Evolutionary conservation across 2,329 filamentous ascomycete genomes (phyloP), one percentile per base, ranked within the genome.

Genomic region (Diplodia mutila): DNA sequence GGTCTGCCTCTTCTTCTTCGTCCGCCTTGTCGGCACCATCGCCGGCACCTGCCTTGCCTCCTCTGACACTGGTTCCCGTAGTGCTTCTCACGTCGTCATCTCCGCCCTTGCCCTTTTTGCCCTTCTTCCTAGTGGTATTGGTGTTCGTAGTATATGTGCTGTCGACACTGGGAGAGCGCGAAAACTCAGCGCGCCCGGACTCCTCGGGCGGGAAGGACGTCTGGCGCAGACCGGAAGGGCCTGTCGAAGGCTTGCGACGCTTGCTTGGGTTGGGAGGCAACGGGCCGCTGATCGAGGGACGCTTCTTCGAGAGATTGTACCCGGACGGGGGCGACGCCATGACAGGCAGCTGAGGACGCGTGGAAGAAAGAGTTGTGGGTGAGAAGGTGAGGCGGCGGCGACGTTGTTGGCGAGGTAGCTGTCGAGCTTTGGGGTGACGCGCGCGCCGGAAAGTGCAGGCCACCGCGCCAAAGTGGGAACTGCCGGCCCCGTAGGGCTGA

Each of bases 131-230:
- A 74, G 78, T 79, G 32, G 73, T 70, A 23, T 77, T 73, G 2
- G 74, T 77, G 21, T 85, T 85, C 59, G 87, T 89, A 37, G 87
- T 89, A 69, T 87, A 74, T 57, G 51, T 65, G 27, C 77, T 78
- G 51, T 91, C 89, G 61, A 89, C 82, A 1, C 88, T 91, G 0
- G 90, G 90, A 0, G 89, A 91, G 18, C 90, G 86, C 21, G 83
- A 83, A 70, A 79, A 82, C 49, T 85, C 85, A 25, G 83, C 79
- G n/a, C 76, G 78, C 23, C 78, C 65, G 78, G 69, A 69, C 78
- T 79, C 82, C 68, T 88, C 89, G 29, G 91, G 91, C 0, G 91
- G 90, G 75, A 93, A 95, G 0, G 91, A 93, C 4, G 92, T 94
- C 74, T 93, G 91, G 48, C 92, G 90, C 1, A 95, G 86, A 71